phyloP scores from a whole-genome alignment of 2,329 filamentous ascomycete genomes.

The Ceratocystis papillata region DNA sequence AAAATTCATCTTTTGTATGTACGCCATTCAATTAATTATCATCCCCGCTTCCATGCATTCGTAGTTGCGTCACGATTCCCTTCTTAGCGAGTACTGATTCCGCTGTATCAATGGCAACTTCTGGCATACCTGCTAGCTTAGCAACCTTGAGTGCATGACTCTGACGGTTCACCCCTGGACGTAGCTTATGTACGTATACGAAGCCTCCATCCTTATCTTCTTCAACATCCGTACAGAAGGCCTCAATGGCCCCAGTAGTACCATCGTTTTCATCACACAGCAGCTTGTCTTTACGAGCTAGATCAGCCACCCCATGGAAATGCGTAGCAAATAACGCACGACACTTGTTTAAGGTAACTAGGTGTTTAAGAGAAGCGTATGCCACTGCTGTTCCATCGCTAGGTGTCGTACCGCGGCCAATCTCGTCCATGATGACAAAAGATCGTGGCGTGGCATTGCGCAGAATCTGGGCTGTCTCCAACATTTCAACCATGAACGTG shows the following conservation, averaged over 20 bases:
- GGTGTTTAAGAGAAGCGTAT: constrained; percentile 75
- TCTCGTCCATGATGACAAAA: constrained; percentile 98
- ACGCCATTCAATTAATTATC: neutral
- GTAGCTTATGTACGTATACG: constrained; percentile 74
- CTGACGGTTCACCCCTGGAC: constrained; percentile 68
- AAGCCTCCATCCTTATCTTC: constrained; percentile 64
- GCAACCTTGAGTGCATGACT: constrained; percentile 97
- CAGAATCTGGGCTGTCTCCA: constrained; percentile 86
- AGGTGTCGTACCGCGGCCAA: constrained; percentile 86
- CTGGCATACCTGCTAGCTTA: constrained; percentile 68
- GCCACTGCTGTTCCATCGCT: constrained; percentile 85
- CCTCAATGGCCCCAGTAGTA: constrained; percentile 41
- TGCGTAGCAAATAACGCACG: constrained; percentile 88
- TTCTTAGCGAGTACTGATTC: constrained; percentile 39
- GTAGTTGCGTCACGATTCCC: neutral
- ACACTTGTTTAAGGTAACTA: constrained; percentile 66
- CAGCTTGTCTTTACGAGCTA: constrained; percentile 35
- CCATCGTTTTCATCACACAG: neutral
- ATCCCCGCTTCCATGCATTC: neutral
- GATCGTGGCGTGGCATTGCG: constrained; percentile 70
- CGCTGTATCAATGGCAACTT: constrained; percentile 59
- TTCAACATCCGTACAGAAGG: constrained; percentile 81
- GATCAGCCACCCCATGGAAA: constrained; percentile 75
- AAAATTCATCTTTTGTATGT: neutral
- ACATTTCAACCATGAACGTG: constrained; percentile 99